Conservation (phyloP, 1,284 basidiomycete genomes). For the Leccinum brunneo-olivaceum region DNA sequence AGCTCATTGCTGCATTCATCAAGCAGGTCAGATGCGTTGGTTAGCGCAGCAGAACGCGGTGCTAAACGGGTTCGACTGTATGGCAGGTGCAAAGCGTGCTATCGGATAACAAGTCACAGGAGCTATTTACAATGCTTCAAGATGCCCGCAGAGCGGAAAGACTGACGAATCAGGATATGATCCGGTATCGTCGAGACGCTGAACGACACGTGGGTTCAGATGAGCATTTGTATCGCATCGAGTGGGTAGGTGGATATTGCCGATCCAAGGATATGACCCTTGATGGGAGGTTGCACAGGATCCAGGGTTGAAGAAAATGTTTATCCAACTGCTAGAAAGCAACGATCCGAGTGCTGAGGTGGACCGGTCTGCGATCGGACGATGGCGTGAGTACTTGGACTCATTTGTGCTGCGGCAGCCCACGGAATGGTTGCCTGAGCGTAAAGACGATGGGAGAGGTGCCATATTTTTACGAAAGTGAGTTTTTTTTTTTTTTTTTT, state of each 20-base stretch:
- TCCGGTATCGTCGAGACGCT: constrained; percentile 86
- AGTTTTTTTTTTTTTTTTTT: too few relatives aligned
- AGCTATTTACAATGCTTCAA: constrained; percentile 61
- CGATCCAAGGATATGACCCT: constrained; percentile 12
- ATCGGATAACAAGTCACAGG: constrained; percentile 66
- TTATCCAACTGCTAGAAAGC: constrained; percentile 71
- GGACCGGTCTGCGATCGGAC: constrained; percentile 38
- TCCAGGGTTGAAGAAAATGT: constrained; percentile 53
- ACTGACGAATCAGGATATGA: constrained; percentile 70
- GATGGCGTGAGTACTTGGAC: constrained; percentile 86
- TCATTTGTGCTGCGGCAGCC: constrained; percentile 72
- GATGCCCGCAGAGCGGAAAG: constrained; percentile 44
- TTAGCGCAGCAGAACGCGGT: not conserved
- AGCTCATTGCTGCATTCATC: constrained; percentile 79
- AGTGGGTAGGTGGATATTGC: constrained; percentile 64
- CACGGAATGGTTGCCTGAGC: constrained; percentile 60
- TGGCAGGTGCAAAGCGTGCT: constrained; percentile 81
- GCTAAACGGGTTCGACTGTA: constrained; percentile 16
- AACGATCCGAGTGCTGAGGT: constrained; percentile 74
- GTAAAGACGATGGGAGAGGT: constrained; percentile 37
- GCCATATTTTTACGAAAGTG: constrained; percentile 45
- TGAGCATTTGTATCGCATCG: constrained; percentile 86
- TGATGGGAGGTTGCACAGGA: constrained; percentile 41
- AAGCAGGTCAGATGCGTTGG: constrained; percentile 60
- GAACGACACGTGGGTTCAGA: constrained; percentile 83